Base-by-base conservation (phyloP, 1,139 yeast species). In the Candida pseudoviswanathii region DNA sequence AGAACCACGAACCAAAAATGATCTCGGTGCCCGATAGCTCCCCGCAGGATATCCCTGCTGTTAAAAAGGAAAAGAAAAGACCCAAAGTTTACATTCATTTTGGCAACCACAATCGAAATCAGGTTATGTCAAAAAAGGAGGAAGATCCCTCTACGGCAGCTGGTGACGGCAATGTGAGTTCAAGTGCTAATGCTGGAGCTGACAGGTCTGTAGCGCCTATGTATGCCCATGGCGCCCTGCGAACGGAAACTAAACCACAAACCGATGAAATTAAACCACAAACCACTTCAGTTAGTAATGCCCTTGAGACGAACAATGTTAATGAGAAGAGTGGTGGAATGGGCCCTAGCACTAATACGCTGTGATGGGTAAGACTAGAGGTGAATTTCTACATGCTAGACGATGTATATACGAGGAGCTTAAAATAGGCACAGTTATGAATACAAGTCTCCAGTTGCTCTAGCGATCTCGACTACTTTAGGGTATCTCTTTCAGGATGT, bases 31-130 rank as follows among this genome's bases (percentile, higher is more conserved):
- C 22, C 8, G 3, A 33, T 33, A 4, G 27, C 22, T 10, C 26
- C 10, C 5, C 22, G 9, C 45, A 39, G 16, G 36, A 25, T 5
- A 2, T 3, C n/a, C 16, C 24, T 29, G n/a, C 10, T 2, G 29
- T 16, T 6, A 37, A 6, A 9, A 45, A 45, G 11, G 40, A 43
- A 36, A 33, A 43, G 27, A 24, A 46, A 33, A 32, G 25, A 16
- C 40, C 39, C n/a, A 42, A 33, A 16, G 53, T 47, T 9, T 50
- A 50, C 37, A 48, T 52, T 34, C 55, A 50, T 38, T 30, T 45
- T 30, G 43, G 30, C 5, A 37, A 37, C 21, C 27, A 25, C n/a
- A 25, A 25, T 3, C 11, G 10, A 25, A 37, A 24, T 37, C 30
- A 11, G 30, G 27, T 10, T 21, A 10, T 4, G 7, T 9, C 3